Evolutionary conservation across 345 rosid species (phyloP).

Genomic region (Rhodomyrtus tomentosa): DNA sequence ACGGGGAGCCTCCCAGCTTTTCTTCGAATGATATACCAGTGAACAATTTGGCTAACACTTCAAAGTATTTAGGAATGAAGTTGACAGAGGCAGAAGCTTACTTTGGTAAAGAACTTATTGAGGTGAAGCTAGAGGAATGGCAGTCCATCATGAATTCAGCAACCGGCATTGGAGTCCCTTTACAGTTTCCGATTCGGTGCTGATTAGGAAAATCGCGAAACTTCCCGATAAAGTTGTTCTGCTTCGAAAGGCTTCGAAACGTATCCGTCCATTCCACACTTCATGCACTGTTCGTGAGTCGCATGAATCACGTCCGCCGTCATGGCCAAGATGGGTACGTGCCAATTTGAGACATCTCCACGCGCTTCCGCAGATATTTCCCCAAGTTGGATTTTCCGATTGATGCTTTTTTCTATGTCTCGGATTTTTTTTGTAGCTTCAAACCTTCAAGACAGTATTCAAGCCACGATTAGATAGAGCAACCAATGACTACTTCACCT

Average conservation of each 20-base stretch:
- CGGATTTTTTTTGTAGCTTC: constrained; percentile 69
- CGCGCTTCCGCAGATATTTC: constrained; percentile 19
- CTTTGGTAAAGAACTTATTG: neutral
- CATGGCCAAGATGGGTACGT: constrained; percentile 77
- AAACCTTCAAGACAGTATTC: constrained; percentile 28
- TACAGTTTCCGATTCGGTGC: constrained; percentile 2
- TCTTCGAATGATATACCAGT: neutral
- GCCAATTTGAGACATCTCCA: constrained; percentile 32
- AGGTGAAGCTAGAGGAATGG: neutral
- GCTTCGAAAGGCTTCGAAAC: constrained; percentile 96
- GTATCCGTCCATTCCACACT: constrained; percentile 75
- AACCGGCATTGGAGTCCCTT: neutral
- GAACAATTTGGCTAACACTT: neutral
- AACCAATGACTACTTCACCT: neutral
- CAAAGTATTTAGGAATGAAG: neutral
- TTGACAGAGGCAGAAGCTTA: neutral
- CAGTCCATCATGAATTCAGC: neutral
- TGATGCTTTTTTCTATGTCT: constrained; percentile 33
- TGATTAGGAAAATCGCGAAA: constrained; percentile 46
- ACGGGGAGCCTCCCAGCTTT: neutral
- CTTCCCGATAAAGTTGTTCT: constrained; percentile 65
- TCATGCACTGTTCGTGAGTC: constrained; percentile 51
- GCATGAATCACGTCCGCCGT: constrained; percentile 91
- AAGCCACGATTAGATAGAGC: neutral
- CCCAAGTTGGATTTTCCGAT: constrained; percentile 20